These are phyloP conservation scores for Trichopus zeylanicus DNA, from an alignment of 116 monocot species.

Conservation along the genomic window DNA sequence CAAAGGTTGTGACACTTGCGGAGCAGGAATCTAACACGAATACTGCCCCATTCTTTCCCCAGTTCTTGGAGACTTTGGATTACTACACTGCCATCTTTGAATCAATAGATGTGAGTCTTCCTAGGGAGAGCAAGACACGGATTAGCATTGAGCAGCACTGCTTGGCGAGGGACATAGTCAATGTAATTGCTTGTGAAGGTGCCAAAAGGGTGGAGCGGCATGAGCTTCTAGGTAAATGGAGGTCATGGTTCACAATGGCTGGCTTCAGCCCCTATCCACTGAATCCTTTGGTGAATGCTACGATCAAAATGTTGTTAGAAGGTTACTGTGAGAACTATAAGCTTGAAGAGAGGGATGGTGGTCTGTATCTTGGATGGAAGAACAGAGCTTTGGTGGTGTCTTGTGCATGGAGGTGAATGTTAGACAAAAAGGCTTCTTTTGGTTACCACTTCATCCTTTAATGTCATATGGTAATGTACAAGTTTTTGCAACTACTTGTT, in stretches of 20 bases:
- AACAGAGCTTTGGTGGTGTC: conserved; percentile 43
- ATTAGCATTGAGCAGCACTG: no score
- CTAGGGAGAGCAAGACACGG: conserved; percentile 58
- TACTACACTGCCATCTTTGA: conserved; percentile 74
- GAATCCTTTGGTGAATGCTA: conserved; percentile 65
- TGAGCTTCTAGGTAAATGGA: conserved; percentile 88
- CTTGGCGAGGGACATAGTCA: no score
- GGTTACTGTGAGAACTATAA: conserved; percentile 52
- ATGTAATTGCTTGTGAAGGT: conserved; percentile 89
- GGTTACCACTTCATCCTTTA: no score
- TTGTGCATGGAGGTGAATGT: conserved; percentile 52
- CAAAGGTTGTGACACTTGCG: conserved; percentile 73
- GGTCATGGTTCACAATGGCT: conserved; percentile 68
- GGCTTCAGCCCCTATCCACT: conserved; percentile 69
- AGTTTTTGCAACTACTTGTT: no score
- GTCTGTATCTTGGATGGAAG: conserved; percentile 70
- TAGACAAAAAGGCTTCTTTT: neutral
- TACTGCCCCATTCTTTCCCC: conserved; percentile 61
- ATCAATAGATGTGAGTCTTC: conserved; percentile 64
- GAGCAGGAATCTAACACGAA: conserved; percentile 93
- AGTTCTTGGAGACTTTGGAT: conserved; percentile 66
- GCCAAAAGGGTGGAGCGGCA: no score
- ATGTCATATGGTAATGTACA: no score
- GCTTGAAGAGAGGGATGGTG: conserved; percentile 74
- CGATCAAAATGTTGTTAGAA: conserved; percentile 55